These are phyloP conservation scores for Roridomyces roridus DNA, from an alignment of 768 basidiomycete genomes.

Conservation along the genomic window DNA sequence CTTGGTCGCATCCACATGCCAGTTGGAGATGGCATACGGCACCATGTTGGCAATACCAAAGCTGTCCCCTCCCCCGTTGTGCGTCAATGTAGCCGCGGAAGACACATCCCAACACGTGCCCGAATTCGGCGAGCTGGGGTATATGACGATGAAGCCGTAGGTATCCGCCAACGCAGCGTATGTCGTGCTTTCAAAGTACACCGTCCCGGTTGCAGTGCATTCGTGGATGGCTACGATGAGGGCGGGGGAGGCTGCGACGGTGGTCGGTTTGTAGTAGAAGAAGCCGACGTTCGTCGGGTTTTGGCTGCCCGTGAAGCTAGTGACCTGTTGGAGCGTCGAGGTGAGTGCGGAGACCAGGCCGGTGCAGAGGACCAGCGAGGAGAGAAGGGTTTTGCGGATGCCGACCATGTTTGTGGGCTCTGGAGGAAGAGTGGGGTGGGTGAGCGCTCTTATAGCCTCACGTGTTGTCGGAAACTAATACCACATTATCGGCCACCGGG, in stretches of 20 bases:
- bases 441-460: too few species aligned
- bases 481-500: too few species aligned
- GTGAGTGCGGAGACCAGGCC: conserved; percentile 3
- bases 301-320: conserved; percentile 47
- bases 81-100: conserved; percentile 54
- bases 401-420: neutral
- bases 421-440: too few species aligned
- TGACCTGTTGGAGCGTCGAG: conserved; percentile 43
- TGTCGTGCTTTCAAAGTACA: conserved; percentile 53
- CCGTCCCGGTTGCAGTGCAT: conserved; percentile 57
- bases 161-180: conserved; percentile 56
- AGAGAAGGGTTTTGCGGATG: neutral
- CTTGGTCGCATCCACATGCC: conserved; percentile 46
- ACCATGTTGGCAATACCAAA: conserved; percentile 54
- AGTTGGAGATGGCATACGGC: conserved; percentile 54
- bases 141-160: conserved; percentile 58
- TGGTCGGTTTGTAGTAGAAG: conserved; percentile 50
- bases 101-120: conserved; percentile 62
- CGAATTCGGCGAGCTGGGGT: conserved; percentile 46
- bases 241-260: conserved; percentile 43
- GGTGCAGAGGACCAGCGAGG: neutral
- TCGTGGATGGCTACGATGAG: conserved; percentile 61
- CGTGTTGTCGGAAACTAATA: too few species aligned
- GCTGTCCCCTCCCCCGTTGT: conserved; percentile 62
- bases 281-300: conserved; percentile 60